These are phyloP conservation scores for Phytophthora boehmeriae DNA, from an alignment of 352 stramenopile species.

Conservation along the genomic window DNA sequence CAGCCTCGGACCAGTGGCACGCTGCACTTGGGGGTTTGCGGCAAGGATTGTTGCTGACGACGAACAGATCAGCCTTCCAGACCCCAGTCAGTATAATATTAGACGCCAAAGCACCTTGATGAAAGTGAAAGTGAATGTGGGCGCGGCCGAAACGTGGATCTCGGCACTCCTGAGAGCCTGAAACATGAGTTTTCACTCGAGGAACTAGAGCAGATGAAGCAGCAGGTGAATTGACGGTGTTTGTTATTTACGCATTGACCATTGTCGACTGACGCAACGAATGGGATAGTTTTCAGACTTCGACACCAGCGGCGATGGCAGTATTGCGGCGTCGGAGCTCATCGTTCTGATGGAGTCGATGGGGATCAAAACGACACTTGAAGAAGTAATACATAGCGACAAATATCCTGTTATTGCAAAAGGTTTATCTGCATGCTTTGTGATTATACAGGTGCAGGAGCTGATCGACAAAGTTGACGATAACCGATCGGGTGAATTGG, in stretches of 20 bases:
- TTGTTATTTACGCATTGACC: neutral
- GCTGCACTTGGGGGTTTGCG: too few relatives aligned
- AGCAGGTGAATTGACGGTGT: conserved; percentile 43
- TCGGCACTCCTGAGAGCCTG: conserved; percentile 54
- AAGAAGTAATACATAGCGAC: conserved; percentile 41
- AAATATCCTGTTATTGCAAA: neutral
- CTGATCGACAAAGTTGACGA: conserved; percentile 79
- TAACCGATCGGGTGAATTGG: conserved; percentile 68
- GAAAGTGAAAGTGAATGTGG: conserved; percentile 51
- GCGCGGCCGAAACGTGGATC: conserved; percentile 51
- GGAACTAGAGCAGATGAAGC: conserved; percentile 69
- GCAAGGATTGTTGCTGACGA: too few relatives aligned
- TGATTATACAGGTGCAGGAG: conserved; percentile 44
- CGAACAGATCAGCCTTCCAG: too few relatives aligned
- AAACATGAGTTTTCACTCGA: conserved; percentile 69
- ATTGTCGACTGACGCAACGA: too few relatives aligned
- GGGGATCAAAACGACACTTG: conserved; percentile 48
- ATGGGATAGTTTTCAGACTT: conserved; percentile 64
- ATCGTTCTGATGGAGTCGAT: conserved; percentile 69
- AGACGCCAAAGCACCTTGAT: conserved; percentile 18
- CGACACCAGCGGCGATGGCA: conserved; percentile 67
- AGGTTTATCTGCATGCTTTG: neutral
- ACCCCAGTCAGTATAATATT: neutral
- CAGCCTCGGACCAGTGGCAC: too few relatives aligned
- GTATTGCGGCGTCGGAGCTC: conserved; percentile 61